phyloP scores from a whole-genome alignment of 345 rosid species.

The Lenwebbia sp. region DNA sequence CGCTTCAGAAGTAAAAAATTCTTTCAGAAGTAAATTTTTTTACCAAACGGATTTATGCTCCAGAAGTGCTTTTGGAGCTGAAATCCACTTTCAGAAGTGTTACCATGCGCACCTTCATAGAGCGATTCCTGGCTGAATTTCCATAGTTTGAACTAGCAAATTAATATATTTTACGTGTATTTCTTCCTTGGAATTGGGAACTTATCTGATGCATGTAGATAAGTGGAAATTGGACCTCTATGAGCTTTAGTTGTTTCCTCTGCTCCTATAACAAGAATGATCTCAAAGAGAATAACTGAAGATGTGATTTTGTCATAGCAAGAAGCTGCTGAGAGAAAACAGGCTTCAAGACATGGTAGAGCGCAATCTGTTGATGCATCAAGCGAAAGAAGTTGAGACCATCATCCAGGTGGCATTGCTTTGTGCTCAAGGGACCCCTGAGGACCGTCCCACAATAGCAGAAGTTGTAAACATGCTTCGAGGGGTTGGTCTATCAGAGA shows the following conservation, averaged over 20 bases:
- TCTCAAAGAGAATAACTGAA: neutral
- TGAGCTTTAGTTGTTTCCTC: neutral
- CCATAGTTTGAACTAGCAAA: neutral
- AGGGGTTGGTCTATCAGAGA: conserved; percentile 56
- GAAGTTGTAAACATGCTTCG: conserved; percentile 72
- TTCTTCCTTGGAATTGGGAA: neutral
- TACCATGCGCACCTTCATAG: no score
- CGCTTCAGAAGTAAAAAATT: no score
- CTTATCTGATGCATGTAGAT: neutral
- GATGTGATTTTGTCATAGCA: conserved; percentile 29
- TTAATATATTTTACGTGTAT: neutral
- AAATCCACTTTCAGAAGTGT: no score
- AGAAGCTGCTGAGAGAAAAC: conserved; percentile 57
- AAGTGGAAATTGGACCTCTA: neutral
- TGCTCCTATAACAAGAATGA: neutral
- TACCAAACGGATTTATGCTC: no score
- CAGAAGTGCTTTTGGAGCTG: no score
- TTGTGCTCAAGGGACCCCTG: conserved; percentile 68
- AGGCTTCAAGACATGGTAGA: conserved; percentile 73
- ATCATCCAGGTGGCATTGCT: conserved; percentile 71
- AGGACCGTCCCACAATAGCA: conserved; percentile 61
- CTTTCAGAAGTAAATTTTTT: no score
- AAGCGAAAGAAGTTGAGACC: conserved; percentile 54
- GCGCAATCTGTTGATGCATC: conserved; percentile 34
- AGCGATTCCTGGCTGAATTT: neutral